Evolutionary conservation across 495 filamentous ascomycete genomes (phyloP).

Genomic region (Parachaetomium inaequale): DNA sequence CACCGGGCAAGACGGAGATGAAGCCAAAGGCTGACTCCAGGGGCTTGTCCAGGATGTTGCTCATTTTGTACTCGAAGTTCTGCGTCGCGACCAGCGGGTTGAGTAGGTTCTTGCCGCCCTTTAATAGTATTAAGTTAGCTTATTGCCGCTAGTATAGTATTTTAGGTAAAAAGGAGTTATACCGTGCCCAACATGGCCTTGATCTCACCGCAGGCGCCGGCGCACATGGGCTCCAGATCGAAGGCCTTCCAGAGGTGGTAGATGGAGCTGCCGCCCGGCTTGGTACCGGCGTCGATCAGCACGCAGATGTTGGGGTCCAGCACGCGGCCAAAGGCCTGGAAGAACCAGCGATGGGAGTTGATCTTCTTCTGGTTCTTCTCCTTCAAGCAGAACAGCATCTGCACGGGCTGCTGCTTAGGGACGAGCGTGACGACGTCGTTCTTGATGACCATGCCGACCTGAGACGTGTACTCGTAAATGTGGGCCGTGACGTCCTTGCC

Average conservation of each 20-base stretch:
- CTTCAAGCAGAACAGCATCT: conserved; percentile 98
- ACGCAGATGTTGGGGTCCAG: conserved; percentile 96
- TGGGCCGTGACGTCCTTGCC: conserved; percentile 96
- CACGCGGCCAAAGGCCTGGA: conserved; percentile 92
- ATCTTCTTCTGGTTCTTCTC: conserved; percentile 99
- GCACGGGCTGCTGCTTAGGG: conserved; percentile 74
- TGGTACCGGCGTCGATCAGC: conserved; percentile 93
- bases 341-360: conserved; percentile 99
- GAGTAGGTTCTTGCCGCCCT: conserved; percentile 76
- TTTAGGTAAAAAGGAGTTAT: no score
- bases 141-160: no score
- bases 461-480: conserved; percentile 98
- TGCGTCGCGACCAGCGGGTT: conserved; percentile 95
- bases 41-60: conserved; percentile 98
- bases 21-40: conserved; percentile 97
- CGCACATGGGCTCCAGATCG: conserved; percentile 95
- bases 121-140: no score
- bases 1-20: conserved; percentile 93
- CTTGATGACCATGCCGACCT: conserved; percentile 82
- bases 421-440: conserved; percentile 82
- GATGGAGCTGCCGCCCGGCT: conserved; percentile 86
- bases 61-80: conserved; percentile 99
- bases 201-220: conserved; percentile 96
- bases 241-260: conserved; percentile 99
- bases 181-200: conserved; percentile 88